These are phyloP conservation scores for Penicillium sp. DNA, from an alignment of 2,329 filamentous ascomycete genomes.

Conservation along the genomic window DNA sequence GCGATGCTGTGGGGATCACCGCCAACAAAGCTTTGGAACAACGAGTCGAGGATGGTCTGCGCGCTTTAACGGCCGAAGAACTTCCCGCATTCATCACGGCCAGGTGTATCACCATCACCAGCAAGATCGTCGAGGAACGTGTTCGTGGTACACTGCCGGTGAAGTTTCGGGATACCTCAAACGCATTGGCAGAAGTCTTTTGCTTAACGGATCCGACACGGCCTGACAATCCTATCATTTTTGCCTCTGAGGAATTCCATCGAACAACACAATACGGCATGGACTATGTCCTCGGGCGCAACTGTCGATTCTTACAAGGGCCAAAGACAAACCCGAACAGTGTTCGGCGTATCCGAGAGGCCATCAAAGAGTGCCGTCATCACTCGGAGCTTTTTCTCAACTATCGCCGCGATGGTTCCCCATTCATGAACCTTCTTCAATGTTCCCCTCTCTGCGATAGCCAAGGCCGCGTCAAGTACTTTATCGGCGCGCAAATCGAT, in stretches of 20 bases:
- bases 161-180: constrained; percentile 66
- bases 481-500: constrained; percentile 72
- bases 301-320: constrained; percentile 77
- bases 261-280: constrained; percentile 74
- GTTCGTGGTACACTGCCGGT: constrained; percentile 67
- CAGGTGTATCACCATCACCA: constrained; percentile 68
- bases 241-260: constrained; percentile 75
- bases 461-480: constrained; percentile 65
- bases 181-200: constrained; percentile 74
- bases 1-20: constrained; percentile 52
- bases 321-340: constrained; percentile 67
- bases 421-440: constrained; percentile 76
- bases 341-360: constrained; percentile 62
- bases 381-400: constrained; percentile 74
- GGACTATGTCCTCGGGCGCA: constrained; percentile 70
- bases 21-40: constrained; percentile 61
- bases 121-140: constrained; percentile 64
- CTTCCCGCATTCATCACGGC: constrained; percentile 71
- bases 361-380: constrained; percentile 63
- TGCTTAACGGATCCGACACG: constrained; percentile 73
- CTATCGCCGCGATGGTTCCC: constrained; percentile 73
- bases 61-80: constrained; percentile 65
- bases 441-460: constrained; percentile 70
- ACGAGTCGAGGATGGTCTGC: constrained; percentile 65
- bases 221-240: constrained; percentile 73